Base-by-base conservation (phyloP, 106 monocot species). In the Allium cepa region DNA sequence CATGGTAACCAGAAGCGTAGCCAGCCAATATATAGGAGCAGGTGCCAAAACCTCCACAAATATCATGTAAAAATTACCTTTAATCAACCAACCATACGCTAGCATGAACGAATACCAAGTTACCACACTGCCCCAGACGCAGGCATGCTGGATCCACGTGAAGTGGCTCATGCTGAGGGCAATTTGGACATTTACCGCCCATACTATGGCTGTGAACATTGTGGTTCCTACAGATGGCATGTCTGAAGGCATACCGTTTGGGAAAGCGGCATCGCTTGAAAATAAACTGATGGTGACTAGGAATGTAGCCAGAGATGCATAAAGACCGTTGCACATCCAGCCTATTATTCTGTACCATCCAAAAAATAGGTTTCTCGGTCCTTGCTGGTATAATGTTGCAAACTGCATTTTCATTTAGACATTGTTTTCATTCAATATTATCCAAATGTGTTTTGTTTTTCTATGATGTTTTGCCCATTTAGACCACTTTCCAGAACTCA, bases 311-410 rank as follows among this genome's bases (percentile, higher is more conserved):
- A 90, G 36, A 46, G 86, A 83, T 62, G 81, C 72, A 68, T 80
- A 79, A 10, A 80, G 46, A 18, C 90, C 90, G 46, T 86, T 83
- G 4, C 14, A 63, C 80, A 90, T 83, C 90, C 90, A 90, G 8
- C 90, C 83, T 15, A 90, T 17, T 46, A 90, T 83, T 66, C 86
- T 78, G 15, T 56, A 69, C 90, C 90, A 90, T 16, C 71, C 76
- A 52, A 90, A 90, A 67, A 86, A 83, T 46, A 86, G 71, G 60
- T 90, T 86, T 73, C 65, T 76, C 2, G 90, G 80, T 12, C 90
- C 90, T 75, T 90, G 85, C 55, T 86, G 90, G 74, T 90, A 90
- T 58, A 90, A 63, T n/a, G 85, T 78, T 59, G 90, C 83, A 66
- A 83, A 90, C 83, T 88, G 81, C 70, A 68, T 55, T 11, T 15